Percentiles rank a stretch among this genome's conserved stretches.
Evolutionary conservation across 768 basidiomycete species (phyloP).

Genomic region (Lanmaoa pseudosensibilis): DNA sequence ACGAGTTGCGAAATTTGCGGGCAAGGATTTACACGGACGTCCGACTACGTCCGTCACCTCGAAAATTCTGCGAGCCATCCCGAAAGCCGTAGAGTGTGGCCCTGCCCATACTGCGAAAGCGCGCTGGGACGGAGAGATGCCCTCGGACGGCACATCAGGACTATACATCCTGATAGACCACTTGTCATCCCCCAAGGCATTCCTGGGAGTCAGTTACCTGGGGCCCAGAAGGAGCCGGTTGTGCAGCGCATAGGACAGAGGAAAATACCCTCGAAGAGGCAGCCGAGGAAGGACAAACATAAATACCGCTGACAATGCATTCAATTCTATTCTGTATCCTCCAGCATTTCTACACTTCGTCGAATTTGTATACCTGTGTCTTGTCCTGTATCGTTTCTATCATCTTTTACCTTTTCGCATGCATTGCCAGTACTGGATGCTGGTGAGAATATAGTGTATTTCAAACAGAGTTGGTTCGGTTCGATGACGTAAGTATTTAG

Average conservation of each 20-base stretch:
- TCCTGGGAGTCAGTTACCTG: not conserved
- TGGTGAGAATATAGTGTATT: not conserved
- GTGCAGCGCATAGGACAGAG: conserved; percentile 7
- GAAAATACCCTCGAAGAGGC: conserved; percentile 2
- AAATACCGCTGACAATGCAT: not conserved
- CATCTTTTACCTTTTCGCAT: not conserved
- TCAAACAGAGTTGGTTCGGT: too few species aligned
- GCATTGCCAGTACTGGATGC: not conserved
- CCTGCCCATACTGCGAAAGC: conserved; percentile 21
- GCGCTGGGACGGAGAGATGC: conserved; percentile 28
- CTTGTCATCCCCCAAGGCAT: not conserved
- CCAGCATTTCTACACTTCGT: not conserved
- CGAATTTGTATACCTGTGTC: not conserved
- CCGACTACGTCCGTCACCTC: conserved; percentile 23
- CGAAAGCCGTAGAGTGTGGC: conserved; percentile 28
- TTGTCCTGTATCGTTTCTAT: not conserved
- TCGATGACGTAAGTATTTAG: conserved; percentile 18
- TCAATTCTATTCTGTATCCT: not conserved
- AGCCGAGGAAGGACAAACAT: conserved; percentile 5
- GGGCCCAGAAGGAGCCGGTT: not conserved
- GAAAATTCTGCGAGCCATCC: conserved; percentile 25
- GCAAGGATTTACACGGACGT: conserved; percentile 18
- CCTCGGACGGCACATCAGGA: conserved; percentile 23
- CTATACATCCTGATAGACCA: conserved; percentile 10
- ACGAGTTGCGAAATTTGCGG: conserved; percentile 18